Conservation (phyloP, 768 basidiomycete genomes). For the Sarcomyxa edulis region DNA sequence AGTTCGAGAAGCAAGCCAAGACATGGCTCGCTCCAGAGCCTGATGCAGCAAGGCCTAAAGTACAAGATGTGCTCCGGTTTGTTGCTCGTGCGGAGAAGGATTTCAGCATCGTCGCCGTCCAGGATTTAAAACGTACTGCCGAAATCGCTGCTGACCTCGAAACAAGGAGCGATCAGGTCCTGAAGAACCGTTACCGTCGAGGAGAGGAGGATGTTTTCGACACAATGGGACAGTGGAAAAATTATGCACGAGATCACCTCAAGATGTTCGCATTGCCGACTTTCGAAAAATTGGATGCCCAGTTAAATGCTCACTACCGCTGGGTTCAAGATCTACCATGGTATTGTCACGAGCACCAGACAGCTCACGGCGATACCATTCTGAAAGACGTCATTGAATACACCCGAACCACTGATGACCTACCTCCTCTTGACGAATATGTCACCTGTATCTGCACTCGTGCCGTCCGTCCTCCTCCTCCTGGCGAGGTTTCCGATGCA, state of each 20-base stretch:
- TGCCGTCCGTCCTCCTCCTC: conserved; percentile 76
- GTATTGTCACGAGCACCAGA: conserved; percentile 66
- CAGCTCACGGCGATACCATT: conserved; percentile 57
- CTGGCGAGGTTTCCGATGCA: conserved; percentile 70
- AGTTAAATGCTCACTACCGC: conserved; percentile 58
- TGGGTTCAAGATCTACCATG: conserved; percentile 79
- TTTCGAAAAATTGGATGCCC: conserved; percentile 67
- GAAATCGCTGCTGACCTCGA: conserved; percentile 79
- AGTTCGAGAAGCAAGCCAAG: conserved; percentile 75
- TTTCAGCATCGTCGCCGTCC: conserved; percentile 62
- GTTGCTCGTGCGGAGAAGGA: conserved; percentile 72
- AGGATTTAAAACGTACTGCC: conserved; percentile 62
- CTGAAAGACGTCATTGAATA: conserved; percentile 72
- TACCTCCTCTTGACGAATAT: conserved; percentile 75
- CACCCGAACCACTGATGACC: conserved; percentile 74
- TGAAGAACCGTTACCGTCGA: conserved; percentile 56
- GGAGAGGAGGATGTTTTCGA: conserved; percentile 63
- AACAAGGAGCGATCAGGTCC: conserved; percentile 65
- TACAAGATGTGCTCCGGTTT: conserved; percentile 65
- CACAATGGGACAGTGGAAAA: conserved; percentile 68
- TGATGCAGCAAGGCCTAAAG: conserved; percentile 51
- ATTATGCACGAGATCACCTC: conserved; percentile 67
- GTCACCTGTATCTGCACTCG: conserved; percentile 79
- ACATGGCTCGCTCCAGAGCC: conserved; percentile 60
- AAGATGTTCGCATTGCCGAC: conserved; percentile 67